Evolutionary conservation across 108 stramenopile species (phyloP), one percentile per base, ranked within the genome.

Genomic region (Nitzschia inconspicua): DNA sequence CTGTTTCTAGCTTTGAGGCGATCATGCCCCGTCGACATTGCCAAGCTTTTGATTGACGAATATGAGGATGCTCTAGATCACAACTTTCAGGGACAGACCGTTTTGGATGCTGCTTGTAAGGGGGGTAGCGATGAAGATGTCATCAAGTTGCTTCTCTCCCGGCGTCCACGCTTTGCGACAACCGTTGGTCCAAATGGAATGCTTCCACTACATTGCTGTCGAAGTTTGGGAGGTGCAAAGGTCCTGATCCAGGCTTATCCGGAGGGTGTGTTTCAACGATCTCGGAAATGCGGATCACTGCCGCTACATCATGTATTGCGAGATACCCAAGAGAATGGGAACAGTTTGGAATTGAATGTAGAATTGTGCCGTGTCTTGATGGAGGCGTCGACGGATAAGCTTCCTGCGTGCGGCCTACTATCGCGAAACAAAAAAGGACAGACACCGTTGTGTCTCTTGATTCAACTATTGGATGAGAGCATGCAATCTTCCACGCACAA

Each of bases 61-160:
- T 41, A 58, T 44, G 57, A 58, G 25, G 42, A 58, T 28, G 57
- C 57, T 24, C n/a, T 24, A 27, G 57, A 58, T 58, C 57, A 58
- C 22, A 4, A 44, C 2, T 58, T 43, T 11, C 14, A 1, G 5
- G 57, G 57, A 4, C 43, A 43, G 18, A 43, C 42, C 8, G 10
- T 58, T 9, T 23, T 58, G 18, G 43, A 58, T 27, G 22, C 25
- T 29, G 57, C 42, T 4, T 28, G n/a, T n/a, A n/a, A n/a, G n/a
- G n/a, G n/a, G n/a, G n/a, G 42, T 19, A 20, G 35, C 25, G 20
- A 26, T 13, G 19, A 22, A 1, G 31, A 6, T 3, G 13, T 14
- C 1, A 28, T 29, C 3, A 29, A 9, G 4, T 23, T 58, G 28
- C 41, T 58, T 43, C 26, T 58, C 0, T 23, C 20, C 2, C 22